Percentiles rank a stretch among this genome's conserved stretches.
These are phyloP conservation scores for Trichocladium uniseriatum DNA, from an alignment of 495 filamentous ascomycete genomes.

Conservation along the genomic window DNA sequence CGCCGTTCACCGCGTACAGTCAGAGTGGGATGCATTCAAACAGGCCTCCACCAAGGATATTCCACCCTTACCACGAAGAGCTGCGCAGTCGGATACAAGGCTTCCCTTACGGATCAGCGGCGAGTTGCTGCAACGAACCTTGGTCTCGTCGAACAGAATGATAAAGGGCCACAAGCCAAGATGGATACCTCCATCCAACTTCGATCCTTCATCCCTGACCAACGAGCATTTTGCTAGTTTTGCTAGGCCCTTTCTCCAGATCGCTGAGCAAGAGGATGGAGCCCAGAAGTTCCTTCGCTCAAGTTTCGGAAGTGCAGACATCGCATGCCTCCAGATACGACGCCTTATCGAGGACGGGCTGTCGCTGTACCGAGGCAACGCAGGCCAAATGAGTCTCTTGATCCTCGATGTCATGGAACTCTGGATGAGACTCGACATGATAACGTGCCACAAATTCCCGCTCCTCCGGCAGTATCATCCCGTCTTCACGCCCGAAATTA, in stretches of 20 bases:
- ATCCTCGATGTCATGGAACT: slow-evolving; percentile 36
- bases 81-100: slow-evolving; percentile 17
- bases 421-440: slow-evolving; percentile 36
- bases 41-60: slow-evolving; percentile 25
- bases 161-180: not conserved
- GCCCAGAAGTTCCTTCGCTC: too few species aligned
- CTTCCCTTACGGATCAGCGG: slow-evolving; percentile 42
- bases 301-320: too few species aligned
- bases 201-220: slow-evolving; percentile 3
- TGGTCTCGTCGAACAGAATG: not conserved
- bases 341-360: slow-evolving; percentile 26
- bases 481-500: slow-evolving; percentile 32
- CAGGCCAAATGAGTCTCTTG: slow-evolving; percentile 36
- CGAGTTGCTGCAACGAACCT: not conserved
- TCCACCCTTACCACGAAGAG: slow-evolving; percentile 30
- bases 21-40: slow-evolving; percentile 26
- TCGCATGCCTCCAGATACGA: slow-evolving; percentile 20
- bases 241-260: slow-evolving; percentile 3
- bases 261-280: not conserved
- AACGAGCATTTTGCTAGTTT: slow-evolving; percentile 8
- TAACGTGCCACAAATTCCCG: slow-evolving; percentile 22
- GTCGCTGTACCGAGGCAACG: slow-evolving; percentile 36
- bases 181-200: not conserved
- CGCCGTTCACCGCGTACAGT: slow-evolving; percentile 11
- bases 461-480: slow-evolving; percentile 32